Evolutionary conservation across 352 stramenopile genomes (phyloP), one percentile per base, ranked within the genome.

Genomic region (Globisporangium acanthophoron): DNA sequence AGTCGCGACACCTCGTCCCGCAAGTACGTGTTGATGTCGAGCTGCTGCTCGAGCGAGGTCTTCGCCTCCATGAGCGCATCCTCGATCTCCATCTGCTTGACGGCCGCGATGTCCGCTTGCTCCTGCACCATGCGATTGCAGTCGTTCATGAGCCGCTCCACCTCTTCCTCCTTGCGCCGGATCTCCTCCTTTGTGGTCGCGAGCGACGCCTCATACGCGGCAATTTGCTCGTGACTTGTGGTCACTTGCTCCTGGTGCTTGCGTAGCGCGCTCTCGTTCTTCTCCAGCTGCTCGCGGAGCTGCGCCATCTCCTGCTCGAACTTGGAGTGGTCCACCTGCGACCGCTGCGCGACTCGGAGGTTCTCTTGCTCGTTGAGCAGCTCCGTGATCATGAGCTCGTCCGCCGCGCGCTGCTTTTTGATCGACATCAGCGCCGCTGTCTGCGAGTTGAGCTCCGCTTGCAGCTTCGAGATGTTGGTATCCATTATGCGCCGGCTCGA

Each of bases 91-190:
- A 94, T 54, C 58, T 92, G 85, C 74, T 92, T 92, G 13, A 87
- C 73, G 24, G 85, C 72, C 7, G 85, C 85, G 20, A 79, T 35
- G 58, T 92, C 82, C 0, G 85, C 85, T 61, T 92, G 81, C 65
- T 94, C 85, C 56, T 94, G 85, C 58, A 94, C 70, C 74, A 92
- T 87, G 54, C 82, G 85, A 46, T 90, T 85, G 74, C 85, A 94
- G 66, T 94, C 85, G 33, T 59, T 71, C 82, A 92, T 92, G 37
- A 94, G 74, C 41, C 67, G 74, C 66, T 94, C 85, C 8, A 94
- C 82, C 45, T 94, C 85, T 8, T 84, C 59, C 57, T 94, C 82
- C 56, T 92, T 92, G 45, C 77, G 64, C 5, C 54, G 33, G 45
- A 94, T 90, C 58, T 94, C 83, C 2, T 44, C 45, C 50, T 85